These are phyloP conservation scores for Nigrograna mackinnonii DNA, from an alignment of 2,329 filamentous ascomycete genomes.

Conservation along the genomic window DNA sequence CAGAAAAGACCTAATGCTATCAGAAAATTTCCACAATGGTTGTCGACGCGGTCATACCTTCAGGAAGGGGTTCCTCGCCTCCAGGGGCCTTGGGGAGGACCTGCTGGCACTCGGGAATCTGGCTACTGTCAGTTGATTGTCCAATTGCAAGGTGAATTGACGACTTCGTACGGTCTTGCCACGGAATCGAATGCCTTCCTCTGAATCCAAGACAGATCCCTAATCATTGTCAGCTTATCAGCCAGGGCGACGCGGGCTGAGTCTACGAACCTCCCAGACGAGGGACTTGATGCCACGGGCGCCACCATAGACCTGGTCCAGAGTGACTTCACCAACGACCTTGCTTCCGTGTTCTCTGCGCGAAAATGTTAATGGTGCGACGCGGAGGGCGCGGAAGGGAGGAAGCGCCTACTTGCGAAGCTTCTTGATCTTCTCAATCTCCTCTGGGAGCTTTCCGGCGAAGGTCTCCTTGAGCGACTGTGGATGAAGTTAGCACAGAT, in stretches of 20 bases:
- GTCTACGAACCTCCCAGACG: conserved; percentile 78
- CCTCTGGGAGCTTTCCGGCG: conserved; percentile 90
- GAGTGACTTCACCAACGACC: conserved; percentile 95
- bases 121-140: conserved; percentile 20
- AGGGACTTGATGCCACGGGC: conserved; percentile 98
- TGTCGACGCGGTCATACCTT: conserved; percentile 62
- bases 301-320: conserved; percentile 99
- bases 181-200: conserved; percentile 99
- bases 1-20: conserved; percentile 82
- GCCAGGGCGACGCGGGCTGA: conserved; percentile 10
- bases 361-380: conserved; percentile 31
- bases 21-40: conserved; percentile 3
- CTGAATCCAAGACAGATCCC: conserved; percentile 93
- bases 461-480: conserved; percentile 98
- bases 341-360: conserved; percentile 89
- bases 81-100: conserved; percentile 95
- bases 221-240: conserved; percentile 30
- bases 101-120: conserved; percentile 97
- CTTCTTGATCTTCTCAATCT: conserved; percentile 99
- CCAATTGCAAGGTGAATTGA: not conserved
- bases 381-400: conserved; percentile 8
- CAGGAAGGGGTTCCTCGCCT: conserved; percentile 94
- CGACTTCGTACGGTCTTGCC: conserved; percentile 76
- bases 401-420: conserved; percentile 78
- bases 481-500: conserved; percentile 28